Base-by-base conservation (phyloP, 441 rosid genomes). In the Gossypium aridum region DNA sequence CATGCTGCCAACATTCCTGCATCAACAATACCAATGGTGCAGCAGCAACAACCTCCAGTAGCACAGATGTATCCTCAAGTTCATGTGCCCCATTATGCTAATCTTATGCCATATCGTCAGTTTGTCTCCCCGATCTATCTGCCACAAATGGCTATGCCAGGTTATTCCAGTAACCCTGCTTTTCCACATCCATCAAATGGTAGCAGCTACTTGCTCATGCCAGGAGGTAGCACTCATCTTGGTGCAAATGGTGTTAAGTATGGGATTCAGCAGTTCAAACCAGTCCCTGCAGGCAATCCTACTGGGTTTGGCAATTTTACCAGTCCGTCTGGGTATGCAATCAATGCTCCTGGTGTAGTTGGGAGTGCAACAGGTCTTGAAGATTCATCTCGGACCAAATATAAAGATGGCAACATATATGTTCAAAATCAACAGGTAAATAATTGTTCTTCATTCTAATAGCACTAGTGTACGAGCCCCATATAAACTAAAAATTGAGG, bases 51-150 rank as follows among this genome's bases (percentile, higher is more conserved):
- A 53, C 89, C 86, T 45, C 87, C 85, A 61, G 80, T 88, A 82
- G 85, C 91, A 55, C 97, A 92, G 83, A 88, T 94, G 90, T 94
- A 91, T 80, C 97, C 95, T 20, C 98, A 89, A 87, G 94, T 91
- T 72, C 97, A 94, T 62, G 83, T 94, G 76, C 85, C 97, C 56
- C 98, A 92, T 79, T 92, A 62, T 75, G 77, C 93, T n/a, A 91
- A 88, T 79, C 80, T 90, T 16, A 86, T 94, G 97, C 96, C 97
- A 1, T 92, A 87, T 77, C 97, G 97, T 20, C 98, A 89, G 81
- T 85, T 90, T 60, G 72, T 92, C 71, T 87, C 97, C 64, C 98
- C 96, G 2, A 87, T 94, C 75, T 94, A 91, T 75, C 87, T 90
- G 13, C 97, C 97, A 12, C 97, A 88, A 60, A 90, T 94, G 91